These are phyloP conservation scores for Rhynchospora breviuscula DNA, from an alignment of 176 grass and related monocot genomes.

Conservation along the genomic window DNA sequence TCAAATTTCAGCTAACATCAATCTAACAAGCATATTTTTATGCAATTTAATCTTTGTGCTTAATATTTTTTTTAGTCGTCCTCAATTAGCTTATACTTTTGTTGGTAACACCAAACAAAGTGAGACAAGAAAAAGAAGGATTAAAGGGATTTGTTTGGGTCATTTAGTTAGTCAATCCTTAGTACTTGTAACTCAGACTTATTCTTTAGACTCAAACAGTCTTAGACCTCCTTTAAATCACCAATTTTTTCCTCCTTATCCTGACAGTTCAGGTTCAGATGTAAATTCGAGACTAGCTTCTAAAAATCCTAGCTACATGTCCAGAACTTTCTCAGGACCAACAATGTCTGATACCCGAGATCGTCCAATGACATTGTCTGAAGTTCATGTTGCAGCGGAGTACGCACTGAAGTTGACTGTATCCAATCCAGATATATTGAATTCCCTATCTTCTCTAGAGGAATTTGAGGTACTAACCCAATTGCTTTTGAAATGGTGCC, in stretches of 20 bases:
- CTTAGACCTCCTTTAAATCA: background rate
- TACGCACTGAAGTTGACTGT: constrained; percentile 72
- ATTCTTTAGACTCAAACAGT: constrained; percentile 1
- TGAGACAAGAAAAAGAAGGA: background rate
- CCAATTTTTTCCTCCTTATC: constrained; percentile 2
- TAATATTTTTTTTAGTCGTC: background rate
- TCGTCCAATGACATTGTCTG: constrained; percentile 92
- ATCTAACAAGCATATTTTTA: background rate
- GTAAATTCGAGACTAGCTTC: constrained; percentile 52
- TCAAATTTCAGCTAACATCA: background rate
- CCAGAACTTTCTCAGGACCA: constrained; percentile 81
- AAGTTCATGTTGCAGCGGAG: constrained; percentile 99
- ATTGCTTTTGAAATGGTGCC: constrained; percentile 9
- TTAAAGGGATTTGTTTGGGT: background rate
- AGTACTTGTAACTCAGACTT: background rate
- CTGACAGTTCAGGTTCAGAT: constrained; percentile 65
- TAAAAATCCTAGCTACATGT: constrained; percentile 50
- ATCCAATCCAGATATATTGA: constrained; percentile 85
- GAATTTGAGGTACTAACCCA: constrained; percentile 72
- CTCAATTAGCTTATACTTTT: background rate
- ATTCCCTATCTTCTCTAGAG: constrained; percentile 68
- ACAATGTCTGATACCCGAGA: constrained; percentile 50
- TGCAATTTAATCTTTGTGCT: background rate
- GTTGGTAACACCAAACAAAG: background rate
- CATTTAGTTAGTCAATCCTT: background rate